Evolutionary conservation across 345 rosid genomes (phyloP), one percentile per base, ranked within the genome.

Genomic region (Nasturtium officinale): DNA sequence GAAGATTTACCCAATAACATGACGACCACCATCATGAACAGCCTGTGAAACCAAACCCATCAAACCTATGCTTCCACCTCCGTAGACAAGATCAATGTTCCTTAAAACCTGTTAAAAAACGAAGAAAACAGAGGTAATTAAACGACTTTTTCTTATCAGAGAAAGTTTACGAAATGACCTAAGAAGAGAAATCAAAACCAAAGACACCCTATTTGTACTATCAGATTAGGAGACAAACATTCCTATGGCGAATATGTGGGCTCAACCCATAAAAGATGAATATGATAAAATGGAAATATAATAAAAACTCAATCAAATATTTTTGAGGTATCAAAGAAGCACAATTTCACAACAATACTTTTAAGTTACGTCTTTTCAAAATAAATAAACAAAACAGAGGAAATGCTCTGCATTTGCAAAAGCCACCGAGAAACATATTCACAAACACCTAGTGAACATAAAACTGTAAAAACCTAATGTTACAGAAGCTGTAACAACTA

Each of bases 21-120:
- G 99, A 67, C 99, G 90, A 82, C 99, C 99, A 37, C 99, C 99
- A 82, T 92, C 90, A 81, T 96, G 98, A 84, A 96, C 99, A 74
- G 98, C 97, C 82, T 95, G 97, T 37, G 99, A 95, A 71, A 95
- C 85, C 82, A 91, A 78, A 69, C 99, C 99, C 99, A 96, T 96
- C 79, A 96, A 82, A 55, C 99, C 99, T 81, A 96, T 92, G 84
- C 99, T 96, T 30, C 99, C 98, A 38, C 99, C 99, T 83, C 99
- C 99, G 71, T 96, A 91, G 70, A 96, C 99, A 68, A 96, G 78
- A 83, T 96, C 98, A 83, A 90, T 96, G 90, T 90, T 96, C 88
- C 88, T 90, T 70, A 87, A 86, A 55, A 96, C 99, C 99, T 96
- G 73, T 77, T 10, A 10, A 79, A 57, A 48, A 72, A 43, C 29